Evolutionary conservation across 1,284 basidiomycete species (phyloP).

Genomic region (Austroboletus niveus): DNA sequence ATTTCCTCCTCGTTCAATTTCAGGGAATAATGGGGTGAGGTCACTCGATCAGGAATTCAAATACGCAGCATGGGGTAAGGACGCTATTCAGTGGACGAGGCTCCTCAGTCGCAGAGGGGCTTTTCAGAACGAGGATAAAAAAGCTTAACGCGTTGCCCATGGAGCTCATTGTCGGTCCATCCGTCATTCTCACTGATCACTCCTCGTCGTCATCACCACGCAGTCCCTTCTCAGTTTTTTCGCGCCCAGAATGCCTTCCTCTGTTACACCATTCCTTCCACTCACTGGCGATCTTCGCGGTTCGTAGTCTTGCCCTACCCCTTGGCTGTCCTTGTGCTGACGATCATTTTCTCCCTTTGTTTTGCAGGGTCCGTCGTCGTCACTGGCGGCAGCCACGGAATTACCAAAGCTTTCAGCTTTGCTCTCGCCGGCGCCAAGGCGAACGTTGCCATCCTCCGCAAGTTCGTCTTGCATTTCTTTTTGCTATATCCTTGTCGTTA

Average conservation of each 20-base stretch:
- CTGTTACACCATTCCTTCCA: not conserved
- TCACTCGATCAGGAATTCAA: slow-evolving; percentile 19
- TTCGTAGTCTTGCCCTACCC: not conserved
- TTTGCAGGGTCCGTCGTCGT: slow-evolving; percentile 29
- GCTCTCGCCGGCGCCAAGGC: slow-evolving; percentile 43
- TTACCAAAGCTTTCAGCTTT: slow-evolving; percentile 44
- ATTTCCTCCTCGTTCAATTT: no score
- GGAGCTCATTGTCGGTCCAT: not conserved
- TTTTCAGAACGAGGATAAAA: slow-evolving; percentile 14
- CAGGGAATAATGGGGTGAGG: slow-evolving; percentile 1
- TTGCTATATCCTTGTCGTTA: no score
- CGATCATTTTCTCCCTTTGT: not conserved
- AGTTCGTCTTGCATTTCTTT: slow-evolving; percentile 11
- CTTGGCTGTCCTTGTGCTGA: not conserved
- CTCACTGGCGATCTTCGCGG: slow-evolving; percentile 6
- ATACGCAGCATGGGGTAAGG: not conserved
- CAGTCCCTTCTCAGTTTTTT: slow-evolving; percentile 9
- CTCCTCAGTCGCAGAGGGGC: slow-evolving; percentile 17
- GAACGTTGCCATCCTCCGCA: slow-evolving; percentile 46
- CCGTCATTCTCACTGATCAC: not conserved
- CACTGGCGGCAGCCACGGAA: slow-evolving; percentile 46
- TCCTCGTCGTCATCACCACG: not conserved
- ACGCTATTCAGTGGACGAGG: slow-evolving; percentile 7
- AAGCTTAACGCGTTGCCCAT: not conserved
- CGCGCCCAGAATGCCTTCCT: slow-evolving; percentile 7